phyloP scores from a whole-genome alignment of 371 early-diverging fungal species.

The Saksenaea oblongispora region DNA sequence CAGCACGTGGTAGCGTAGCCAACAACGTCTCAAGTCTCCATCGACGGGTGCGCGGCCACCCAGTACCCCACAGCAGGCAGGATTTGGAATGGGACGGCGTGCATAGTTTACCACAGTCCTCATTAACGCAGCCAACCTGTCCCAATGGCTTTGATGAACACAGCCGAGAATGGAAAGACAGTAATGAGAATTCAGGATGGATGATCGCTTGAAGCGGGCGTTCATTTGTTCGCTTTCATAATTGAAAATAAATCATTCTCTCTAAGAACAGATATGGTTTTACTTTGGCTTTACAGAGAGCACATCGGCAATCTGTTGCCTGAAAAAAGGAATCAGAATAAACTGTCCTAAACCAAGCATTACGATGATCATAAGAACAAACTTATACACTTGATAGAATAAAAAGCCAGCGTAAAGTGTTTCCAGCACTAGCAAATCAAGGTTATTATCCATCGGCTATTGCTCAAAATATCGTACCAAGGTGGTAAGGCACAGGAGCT shows the following conservation, averaged over 20 bases:
- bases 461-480: slow-evolving; percentile 24
- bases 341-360: slow-evolving; percentile 17
- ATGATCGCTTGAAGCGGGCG: slow-evolving; percentile 17
- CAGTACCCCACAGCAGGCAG: slow-evolving; percentile 30
- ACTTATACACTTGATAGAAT: slow-evolving; percentile 36
- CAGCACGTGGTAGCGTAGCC: slow-evolving; percentile 22
- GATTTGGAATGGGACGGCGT: slow-evolving; percentile 56
- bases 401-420: slow-evolving; percentile 29
- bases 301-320: background rate
- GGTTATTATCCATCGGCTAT: background rate
- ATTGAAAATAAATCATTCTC: background rate
- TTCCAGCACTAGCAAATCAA: slow-evolving; percentile 22
- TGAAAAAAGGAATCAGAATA: slow-evolving; percentile 18
- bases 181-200: slow-evolving; percentile 25
- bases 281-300: background rate
- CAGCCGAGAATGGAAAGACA: slow-evolving; percentile 15
- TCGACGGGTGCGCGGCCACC: slow-evolving; percentile 40
- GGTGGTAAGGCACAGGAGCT: slow-evolving; percentile 26
- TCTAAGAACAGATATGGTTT: background rate
- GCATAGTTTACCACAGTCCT: slow-evolving; percentile 11
- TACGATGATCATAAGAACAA: slow-evolving; percentile 19
- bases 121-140: background rate
- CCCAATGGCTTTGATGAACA: slow-evolving; percentile 4
- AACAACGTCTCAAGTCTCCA: slow-evolving; percentile 36
- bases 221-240: background rate